phyloP scores from a whole-genome alignment of 176 grass and related monocot species.

The Cenchrus purpureus region DNA sequence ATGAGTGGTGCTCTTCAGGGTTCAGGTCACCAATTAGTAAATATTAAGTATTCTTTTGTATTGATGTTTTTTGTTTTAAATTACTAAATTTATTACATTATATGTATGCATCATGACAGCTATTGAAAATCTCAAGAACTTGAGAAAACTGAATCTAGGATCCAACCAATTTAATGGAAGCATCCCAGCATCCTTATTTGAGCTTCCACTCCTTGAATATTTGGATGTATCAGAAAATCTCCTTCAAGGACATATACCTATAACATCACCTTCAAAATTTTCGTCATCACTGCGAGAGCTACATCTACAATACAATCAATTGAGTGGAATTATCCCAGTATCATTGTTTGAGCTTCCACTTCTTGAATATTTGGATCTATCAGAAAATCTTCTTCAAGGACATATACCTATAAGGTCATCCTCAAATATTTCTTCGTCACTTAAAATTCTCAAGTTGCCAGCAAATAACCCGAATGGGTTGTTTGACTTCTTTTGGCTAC shows the following conservation, averaged over 20 bases:
- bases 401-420: neutral
- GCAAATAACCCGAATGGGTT: neutral
- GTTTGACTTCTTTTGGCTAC: slow-evolving; percentile 4
- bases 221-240: neutral
- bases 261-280: neutral
- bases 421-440: neutral
- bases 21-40: neutral
- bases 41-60: no score
- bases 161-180: neutral
- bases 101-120: neutral
- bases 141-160: neutral
- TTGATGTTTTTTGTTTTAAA: no score
- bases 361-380: slow-evolving; percentile 4
- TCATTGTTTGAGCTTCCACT: slow-evolving; percentile 1
- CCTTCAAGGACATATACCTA: neutral
- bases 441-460: neutral
- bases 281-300: neutral
- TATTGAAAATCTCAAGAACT: neutral
- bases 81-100: no score
- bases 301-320: neutral
- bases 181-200: neutral
- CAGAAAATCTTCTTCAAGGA: neutral
- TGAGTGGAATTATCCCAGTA: neutral
- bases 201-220: neutral
- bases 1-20: neutral